Evolutionary conservation across 1,284 basidiomycete species (phyloP), one percentile per base, ranked within the genome.

Genomic region (Peniophora sp.): DNA sequence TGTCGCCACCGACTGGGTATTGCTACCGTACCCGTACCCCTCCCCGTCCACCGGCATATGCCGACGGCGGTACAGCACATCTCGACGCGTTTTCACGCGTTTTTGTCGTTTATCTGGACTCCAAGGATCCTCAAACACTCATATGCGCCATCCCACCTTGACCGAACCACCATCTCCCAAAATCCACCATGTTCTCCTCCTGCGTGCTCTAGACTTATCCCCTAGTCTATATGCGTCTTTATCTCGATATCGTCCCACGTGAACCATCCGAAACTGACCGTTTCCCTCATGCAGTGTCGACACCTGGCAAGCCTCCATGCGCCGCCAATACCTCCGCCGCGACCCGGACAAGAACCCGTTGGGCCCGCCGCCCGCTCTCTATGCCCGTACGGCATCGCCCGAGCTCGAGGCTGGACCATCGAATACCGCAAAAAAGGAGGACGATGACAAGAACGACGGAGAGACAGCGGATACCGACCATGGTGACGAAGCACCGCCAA

Each of bases 281-380:
- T 59, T 5, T 49, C 51, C 49, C 44, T 48, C 51, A 47, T 46
- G 45, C 62, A 91, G 88, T 34, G 58, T 77, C 48, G 79, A 85
- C 58, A 88, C 79, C 62, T 91, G 88, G 88, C 87, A 89, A 67
- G 72, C 78, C 35, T 70, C 71, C 41, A 68, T 90, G 37, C 81
- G 85, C 54, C 81, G 79, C 57, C 88, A 89, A 61, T 87, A 88
- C 64, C 66, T 73, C 54, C 81, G 77, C 61, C 78, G 88, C 47
- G 74, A 83, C 57, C 85, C 85, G 18, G 67, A 68, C n/a, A 73
- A 76, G 48, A 87, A 85, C 58, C 84, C 85, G 3, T 79, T 89
- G 50, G 85, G 85, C 34, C 71, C 77, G 24, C 79, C 82, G 32
- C 55, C 55, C 34, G 37, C 51, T 44, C 47, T 52, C 1, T 46